phyloP scores from a whole-genome alignment of 371 early-diverging fungal species.

The Apophysomyces ossiformis region DNA sequence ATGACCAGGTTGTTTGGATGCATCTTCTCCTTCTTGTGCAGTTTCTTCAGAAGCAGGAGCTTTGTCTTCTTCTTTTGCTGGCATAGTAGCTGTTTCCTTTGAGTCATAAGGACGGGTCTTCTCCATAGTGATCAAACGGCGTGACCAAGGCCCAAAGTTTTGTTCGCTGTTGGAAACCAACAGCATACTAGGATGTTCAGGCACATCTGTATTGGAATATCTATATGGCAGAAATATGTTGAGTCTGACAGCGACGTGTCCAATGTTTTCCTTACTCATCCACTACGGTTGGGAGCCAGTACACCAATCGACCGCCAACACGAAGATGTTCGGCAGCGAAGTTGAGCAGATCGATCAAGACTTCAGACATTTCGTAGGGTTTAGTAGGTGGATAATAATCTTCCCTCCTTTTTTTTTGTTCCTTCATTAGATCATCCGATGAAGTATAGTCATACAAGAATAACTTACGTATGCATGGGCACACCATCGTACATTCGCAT shows the following conservation, averaged over 20 bases:
- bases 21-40: conserved; percentile 32
- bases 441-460: neutral
- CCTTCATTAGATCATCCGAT: neutral
- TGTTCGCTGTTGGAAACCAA: conserved; percentile 91
- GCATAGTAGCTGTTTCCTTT: conserved; percentile 13
- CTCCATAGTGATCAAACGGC: conserved; percentile 95
- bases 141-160: conserved; percentile 91
- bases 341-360: conserved; percentile 80
- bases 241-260: too few relatives aligned
- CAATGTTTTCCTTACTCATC: conserved; percentile 62
- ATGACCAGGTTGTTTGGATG: conserved; percentile 46
- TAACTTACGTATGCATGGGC: conserved; percentile 58
- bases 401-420: conserved; percentile 39
- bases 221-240: conserved; percentile 19
- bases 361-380: conserved; percentile 93
- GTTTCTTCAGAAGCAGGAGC: conserved; percentile 20
- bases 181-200: conserved; percentile 81
- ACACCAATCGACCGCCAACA: conserved; percentile 90
- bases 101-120: conserved; percentile 57
- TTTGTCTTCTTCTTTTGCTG: conserved; percentile 17
- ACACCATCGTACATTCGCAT: conserved; percentile 66
- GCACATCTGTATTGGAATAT: conserved; percentile 80
- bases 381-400: conserved; percentile 90
- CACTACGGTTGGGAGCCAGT: conserved; percentile 94
- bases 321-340: conserved; percentile 84